Base-by-base conservation (phyloP, 176 grass and related monocot genomes). In the Carex parvula region DNA sequence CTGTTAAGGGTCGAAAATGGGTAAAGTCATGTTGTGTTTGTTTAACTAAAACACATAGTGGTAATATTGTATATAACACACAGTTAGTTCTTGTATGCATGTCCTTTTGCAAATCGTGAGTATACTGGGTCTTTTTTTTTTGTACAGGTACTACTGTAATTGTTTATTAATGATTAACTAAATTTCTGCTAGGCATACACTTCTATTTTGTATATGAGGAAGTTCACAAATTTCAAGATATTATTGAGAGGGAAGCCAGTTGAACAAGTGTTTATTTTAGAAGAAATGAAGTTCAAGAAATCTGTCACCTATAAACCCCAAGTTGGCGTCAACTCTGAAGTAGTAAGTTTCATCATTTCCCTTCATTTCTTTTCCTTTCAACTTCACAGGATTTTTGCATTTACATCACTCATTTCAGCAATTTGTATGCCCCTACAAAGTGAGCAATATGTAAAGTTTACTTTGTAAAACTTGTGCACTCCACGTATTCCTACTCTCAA, bases 231-330 rank as follows among this genome's bases (percentile, higher is more conserved):
- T 61, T 98, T 98, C 30, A 87, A 86, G 64, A 94, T 98, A 89
- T 93, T 98, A 84, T 87, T 98, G 81, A 90, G 92, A 86, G 95
- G 92, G 83, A 93, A 88, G 59, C 89, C 92, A 74, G 89, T 98
- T 72, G 95, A 91, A 50, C 95, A 98, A 70, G 82, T 94, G 63
- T 80, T 81, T 57, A 86, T 98, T 77, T 60, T 73, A 37, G 86
- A 94, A 48, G 95, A 98, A 63, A 74, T 98, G 53, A 98, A 94
- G 83, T 94, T 94, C 87, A 94, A 91, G 79, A 98, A 98, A 94
- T 74, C 87, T 26, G 79, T 94, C 87, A 93, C 87, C 44, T 98
- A 98, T 87, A 98, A 89, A 84, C 95, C 95, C 87, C 95, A 98
- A 88, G 88, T 93, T 29, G 74, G 90, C 54, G 54, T 68, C 54